A percentile compares a stretch with the other conserved stretches of the same genome.
Evolutionary conservation across 495 filamentous ascomycete species (phyloP).

Genomic region (Halenospora varia): DNA sequence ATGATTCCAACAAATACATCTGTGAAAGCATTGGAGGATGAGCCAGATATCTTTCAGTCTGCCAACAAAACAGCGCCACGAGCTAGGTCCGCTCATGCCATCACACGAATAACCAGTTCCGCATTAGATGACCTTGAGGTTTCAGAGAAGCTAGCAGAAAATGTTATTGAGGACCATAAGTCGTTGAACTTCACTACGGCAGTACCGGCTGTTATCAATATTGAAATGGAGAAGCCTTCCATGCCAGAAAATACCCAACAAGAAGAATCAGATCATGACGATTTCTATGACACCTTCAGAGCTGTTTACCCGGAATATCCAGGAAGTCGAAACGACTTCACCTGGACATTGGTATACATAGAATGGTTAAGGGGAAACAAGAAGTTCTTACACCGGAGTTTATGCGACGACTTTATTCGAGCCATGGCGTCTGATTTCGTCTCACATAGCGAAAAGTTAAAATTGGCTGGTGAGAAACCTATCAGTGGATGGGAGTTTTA

Average conservation of each 20-base stretch:
- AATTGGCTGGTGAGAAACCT: background rate
- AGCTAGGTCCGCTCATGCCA: background rate
- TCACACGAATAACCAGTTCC: conserved; percentile 11
- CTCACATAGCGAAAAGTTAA: conserved; percentile 36
- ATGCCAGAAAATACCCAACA: no score
- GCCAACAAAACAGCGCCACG: conserved; percentile 4
- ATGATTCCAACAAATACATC: background rate
- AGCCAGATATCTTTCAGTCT: background rate
- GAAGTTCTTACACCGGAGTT: conserved; percentile 39
- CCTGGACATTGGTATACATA: conserved; percentile 50
- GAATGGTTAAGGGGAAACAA: conserved; percentile 38
- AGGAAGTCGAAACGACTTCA: conserved; percentile 51
- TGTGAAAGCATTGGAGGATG: background rate
- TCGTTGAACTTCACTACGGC: no score
- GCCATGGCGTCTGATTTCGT: conserved; percentile 40
- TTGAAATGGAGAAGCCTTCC: no score
- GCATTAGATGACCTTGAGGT: background rate
- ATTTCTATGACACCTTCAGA: conserved; percentile 47
- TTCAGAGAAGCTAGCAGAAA: background rate
- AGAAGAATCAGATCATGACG: background rate
- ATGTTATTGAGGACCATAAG: no score
- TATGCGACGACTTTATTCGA: conserved; percentile 69
- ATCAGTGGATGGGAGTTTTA: conserved; percentile 40
- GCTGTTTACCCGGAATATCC: conserved; percentile 52
- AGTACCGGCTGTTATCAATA: no score